Percentiles rank a stretch among this genome's conserved stretches.
These are phyloP conservation scores for Coemansia sp. DNA, from an alignment of 192 early-diverging fungal species.

Conservation along the genomic window DNA sequence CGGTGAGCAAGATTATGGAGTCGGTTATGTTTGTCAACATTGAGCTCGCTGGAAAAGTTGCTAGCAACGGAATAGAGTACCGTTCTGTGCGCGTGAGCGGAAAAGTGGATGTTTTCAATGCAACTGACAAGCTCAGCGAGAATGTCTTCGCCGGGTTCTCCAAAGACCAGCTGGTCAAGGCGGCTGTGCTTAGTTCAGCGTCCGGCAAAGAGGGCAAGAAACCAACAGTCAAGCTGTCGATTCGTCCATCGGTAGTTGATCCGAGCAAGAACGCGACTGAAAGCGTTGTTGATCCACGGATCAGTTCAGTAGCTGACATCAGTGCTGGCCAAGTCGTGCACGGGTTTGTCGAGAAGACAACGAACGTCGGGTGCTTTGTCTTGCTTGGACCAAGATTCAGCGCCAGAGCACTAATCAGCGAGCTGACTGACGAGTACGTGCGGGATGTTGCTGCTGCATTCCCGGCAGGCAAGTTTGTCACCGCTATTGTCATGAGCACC, in stretches of 20 bases:
- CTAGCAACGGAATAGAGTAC: slow-evolving; percentile 8
- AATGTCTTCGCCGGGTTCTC: slow-evolving; percentile 27
- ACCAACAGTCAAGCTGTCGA: slow-evolving; percentile 63
- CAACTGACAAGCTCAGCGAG: slow-evolving; percentile 52
- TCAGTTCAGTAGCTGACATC: slow-evolving; percentile 59
- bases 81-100: slow-evolving; percentile 55
- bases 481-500: slow-evolving; percentile 66
- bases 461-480: slow-evolving; percentile 73
- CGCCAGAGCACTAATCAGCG: slow-evolving; percentile 82
- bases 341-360: slow-evolving; percentile 73
- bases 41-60: slow-evolving; percentile 13
- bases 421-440: slow-evolving; percentile 82
- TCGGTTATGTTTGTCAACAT: slow-evolving; percentile 62
- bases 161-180: slow-evolving; percentile 32
- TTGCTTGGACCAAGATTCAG: slow-evolving; percentile 60
- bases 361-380: slow-evolving; percentile 76
- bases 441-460: slow-evolving; percentile 80
- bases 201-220: slow-evolving; percentile 21
- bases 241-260: slow-evolving; percentile 59
- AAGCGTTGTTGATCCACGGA: slow-evolving; percentile 52
- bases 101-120: slow-evolving; percentile 62
- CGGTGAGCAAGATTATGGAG: slow-evolving; percentile 56
- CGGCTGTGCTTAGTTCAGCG: slow-evolving; percentile 17
- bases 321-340: slow-evolving; percentile 64
- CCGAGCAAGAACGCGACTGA: slow-evolving; percentile 27